A percentile compares a stretch with the other conserved stretches of the same genome.
These are phyloP conservation scores for Mitragyna speciosa DNA, from an alignment of 257 asterid species.

Conservation along the genomic window DNA sequence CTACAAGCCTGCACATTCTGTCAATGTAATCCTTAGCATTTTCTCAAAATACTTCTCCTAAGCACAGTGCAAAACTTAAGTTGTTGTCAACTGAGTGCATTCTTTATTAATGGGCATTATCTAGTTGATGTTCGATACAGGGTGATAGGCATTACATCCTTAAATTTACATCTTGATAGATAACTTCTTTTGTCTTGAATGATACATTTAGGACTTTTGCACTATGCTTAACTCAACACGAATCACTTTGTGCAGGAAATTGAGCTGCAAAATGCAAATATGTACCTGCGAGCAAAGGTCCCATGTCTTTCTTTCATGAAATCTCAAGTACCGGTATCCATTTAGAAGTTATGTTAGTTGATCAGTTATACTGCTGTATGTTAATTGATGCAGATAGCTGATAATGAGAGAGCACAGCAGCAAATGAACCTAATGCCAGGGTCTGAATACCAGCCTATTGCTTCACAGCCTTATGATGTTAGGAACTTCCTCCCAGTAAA, in stretches of 20 bases:
- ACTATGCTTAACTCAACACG: background rate
- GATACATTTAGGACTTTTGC: background rate
- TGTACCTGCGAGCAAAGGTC: constrained; percentile 86
- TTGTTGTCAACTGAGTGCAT: background rate
- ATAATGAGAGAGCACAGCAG: constrained; percentile 72
- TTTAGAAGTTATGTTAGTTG: background rate
- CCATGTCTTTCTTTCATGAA: background rate
- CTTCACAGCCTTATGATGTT: constrained; percentile 57
- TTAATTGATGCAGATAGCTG: constrained; percentile 61
- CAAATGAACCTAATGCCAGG: constrained; percentile 72
- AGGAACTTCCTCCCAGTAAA: constrained; percentile 68
- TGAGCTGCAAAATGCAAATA: constrained; percentile 86
- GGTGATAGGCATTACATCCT: background rate
- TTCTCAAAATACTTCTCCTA: background rate
- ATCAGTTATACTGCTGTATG: background rate
- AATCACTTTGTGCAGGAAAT: constrained; percentile 50
- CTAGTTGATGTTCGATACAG: background rate
- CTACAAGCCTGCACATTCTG: background rate
- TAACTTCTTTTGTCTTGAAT: background rate
- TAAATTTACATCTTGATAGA: background rate
- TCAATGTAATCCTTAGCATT: background rate
- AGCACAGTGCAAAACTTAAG: background rate
- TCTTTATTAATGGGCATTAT: background rate
- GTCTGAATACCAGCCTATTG: constrained; percentile 46
- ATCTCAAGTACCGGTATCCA: background rate